These are phyloP conservation scores for Geranium rotundifolium DNA, from an alignment of 345 rosid genomes.

Conservation along the genomic window DNA sequence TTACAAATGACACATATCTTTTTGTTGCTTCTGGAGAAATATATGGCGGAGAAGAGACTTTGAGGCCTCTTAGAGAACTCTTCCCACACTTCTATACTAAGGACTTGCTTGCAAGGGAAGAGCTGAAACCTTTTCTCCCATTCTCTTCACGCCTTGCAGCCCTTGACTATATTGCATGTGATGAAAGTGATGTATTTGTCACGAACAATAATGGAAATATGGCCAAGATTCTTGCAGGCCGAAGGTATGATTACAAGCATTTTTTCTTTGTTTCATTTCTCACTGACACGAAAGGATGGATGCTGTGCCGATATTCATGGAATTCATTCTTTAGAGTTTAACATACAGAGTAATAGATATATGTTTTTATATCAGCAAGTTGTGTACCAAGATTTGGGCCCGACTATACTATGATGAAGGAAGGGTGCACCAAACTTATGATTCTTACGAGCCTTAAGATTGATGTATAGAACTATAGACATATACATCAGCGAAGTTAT, in stretches of 20 bases:
- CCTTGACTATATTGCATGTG: conserved; percentile 79
- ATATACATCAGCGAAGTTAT: neutral
- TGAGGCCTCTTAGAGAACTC: conserved; percentile 71
- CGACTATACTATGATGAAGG: too few relatives aligned
- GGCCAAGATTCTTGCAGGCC: conserved; percentile 98
- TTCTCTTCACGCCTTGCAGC: conserved; percentile 93
- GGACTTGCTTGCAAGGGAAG: conserved; percentile 77
- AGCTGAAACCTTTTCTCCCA: conserved; percentile 62
- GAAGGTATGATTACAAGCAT: conserved; percentile 52
- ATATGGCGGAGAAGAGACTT: conserved; percentile 90
- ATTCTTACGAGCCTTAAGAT: too few relatives aligned
- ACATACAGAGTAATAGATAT: too few relatives aligned
- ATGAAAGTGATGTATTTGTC: conserved; percentile 90
- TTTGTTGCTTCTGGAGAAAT: conserved; percentile 98
- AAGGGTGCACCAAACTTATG: too few relatives aligned
- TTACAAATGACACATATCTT: conserved; percentile 71
- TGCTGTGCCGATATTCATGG: neutral
- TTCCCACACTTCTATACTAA: conserved; percentile 92
- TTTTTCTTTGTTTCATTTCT: neutral
- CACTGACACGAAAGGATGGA: neutral
- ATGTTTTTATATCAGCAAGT: too few relatives aligned
- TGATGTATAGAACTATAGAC: neutral
- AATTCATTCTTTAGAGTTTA: too few relatives aligned
- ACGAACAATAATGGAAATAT: conserved; percentile 96
- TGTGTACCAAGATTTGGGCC: too few relatives aligned